Evolutionary conservation across 1,284 basidiomycete genomes (phyloP).

Genomic region (Macrocystidia cucumis): DNA sequence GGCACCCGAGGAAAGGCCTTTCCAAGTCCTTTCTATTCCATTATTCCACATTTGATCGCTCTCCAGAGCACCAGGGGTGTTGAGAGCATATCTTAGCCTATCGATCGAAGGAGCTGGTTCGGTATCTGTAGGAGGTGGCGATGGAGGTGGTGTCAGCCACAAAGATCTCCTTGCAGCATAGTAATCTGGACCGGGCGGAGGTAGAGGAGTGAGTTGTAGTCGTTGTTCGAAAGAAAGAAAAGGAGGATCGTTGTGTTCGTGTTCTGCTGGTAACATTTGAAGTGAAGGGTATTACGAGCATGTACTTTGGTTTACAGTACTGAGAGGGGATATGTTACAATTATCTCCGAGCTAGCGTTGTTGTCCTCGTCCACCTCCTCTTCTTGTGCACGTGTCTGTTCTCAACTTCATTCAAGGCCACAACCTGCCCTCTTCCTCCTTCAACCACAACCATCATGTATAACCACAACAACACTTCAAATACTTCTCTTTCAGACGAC

Average conservation of each 20-base stretch:
- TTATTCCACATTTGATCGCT: constrained; percentile 47
- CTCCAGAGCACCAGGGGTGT: constrained; percentile 35
- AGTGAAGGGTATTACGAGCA: too few relatives aligned
- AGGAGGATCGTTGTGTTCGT: constrained; percentile 8
- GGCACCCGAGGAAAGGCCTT: constrained; percentile 46
- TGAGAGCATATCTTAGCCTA: constrained; percentile 48
- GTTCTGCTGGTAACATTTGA: too few relatives aligned
- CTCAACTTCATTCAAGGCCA: too few relatives aligned
- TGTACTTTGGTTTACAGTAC: too few relatives aligned
- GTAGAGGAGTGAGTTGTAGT: constrained; percentile 31
- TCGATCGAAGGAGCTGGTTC: constrained; percentile 30
- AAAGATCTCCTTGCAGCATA: constrained; percentile 53
- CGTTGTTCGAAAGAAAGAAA: constrained; percentile 29
- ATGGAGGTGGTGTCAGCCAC: constrained; percentile 39
- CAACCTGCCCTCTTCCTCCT: constrained; percentile 9
- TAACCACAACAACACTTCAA: constrained; percentile 49
- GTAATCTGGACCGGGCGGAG: constrained; percentile 54
- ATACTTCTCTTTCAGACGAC: constrained; percentile 49
- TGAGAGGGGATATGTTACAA: too few relatives aligned
- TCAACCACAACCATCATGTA: constrained; percentile 35
- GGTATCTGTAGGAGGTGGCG: constrained; percentile 12
- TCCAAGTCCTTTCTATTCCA: constrained; percentile 57
- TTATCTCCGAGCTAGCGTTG: too few relatives aligned
- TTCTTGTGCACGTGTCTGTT: too few relatives aligned
- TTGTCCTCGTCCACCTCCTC: too few relatives aligned